Base-by-base conservation (phyloP, 1,284 basidiomycete genomes). In the Ganoderma sinense region DNA sequence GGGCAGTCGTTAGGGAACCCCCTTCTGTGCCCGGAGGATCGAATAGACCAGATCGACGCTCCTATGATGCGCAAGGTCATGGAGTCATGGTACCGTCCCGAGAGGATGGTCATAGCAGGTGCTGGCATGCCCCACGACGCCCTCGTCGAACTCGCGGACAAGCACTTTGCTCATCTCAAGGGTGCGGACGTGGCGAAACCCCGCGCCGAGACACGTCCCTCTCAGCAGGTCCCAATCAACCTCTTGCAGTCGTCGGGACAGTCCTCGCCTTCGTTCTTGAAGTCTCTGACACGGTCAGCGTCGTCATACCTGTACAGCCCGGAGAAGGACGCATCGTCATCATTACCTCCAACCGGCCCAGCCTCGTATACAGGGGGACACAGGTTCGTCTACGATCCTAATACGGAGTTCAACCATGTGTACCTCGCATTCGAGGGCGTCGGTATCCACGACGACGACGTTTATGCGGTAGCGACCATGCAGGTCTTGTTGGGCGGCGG, bases 401-500 rank as follows among this genome's bases (percentile, higher is more conserved):
- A 89, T 0, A 85, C 91, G 68, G 94, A 98, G 77, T 96, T 98
- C 80, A 93, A 97, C 73, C 97, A 99, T 81, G 86, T 99, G 61
- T 98, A 98, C 80, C 86, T 99, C 63, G 96, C 90, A 0, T 99
- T 94, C 77, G 97, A 99, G 81, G 96, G 97, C 41, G 87, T 97
- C 11, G 94, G 95, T 11, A 96, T 99, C 61, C 92, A 95, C 79
- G 96, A 98, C 75, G 91, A 94, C 29, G 97, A 99, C 82, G 94
- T 99, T 62, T 99, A 97, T 80, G 89, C 96, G 6, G 88, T 98
- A 16, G 97, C 98, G 33, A 97, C 95, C 0, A 93, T 99, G 82
- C 97, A 99, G 81, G 94, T 97, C 56, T 88, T 99, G 41, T 90
- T 99, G 14, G 97, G 97, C 43, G 97, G 97, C 4, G 97, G 97